A percentile compares a stretch with the other conserved stretches of the same genome.
These are phyloP conservation scores for Aspergillus sp. DNA, from an alignment of 2,329 filamentous ascomycete species.

Conservation along the genomic window DNA sequence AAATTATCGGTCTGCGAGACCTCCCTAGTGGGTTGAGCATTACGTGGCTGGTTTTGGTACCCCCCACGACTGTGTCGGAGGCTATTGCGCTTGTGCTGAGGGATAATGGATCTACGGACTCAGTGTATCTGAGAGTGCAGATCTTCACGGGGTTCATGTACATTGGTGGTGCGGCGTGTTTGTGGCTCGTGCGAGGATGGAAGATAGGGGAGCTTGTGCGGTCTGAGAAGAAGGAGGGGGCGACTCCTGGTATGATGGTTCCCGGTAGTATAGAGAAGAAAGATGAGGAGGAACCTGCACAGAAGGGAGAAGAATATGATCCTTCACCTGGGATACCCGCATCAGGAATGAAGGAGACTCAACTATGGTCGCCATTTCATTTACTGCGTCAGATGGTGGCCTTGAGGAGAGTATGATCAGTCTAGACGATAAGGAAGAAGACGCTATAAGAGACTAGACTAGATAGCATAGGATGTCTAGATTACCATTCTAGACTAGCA, in stretches of 20 bases:
- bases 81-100: slow-evolving; percentile 63
- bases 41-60: slow-evolving; percentile 60
- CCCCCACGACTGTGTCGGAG: slow-evolving; percentile 51
- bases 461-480: not conserved
- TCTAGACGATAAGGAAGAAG: not conserved
- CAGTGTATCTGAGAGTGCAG: slow-evolving; percentile 44
- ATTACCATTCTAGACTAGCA: not conserved
- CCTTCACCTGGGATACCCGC: not conserved
- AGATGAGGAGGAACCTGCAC: not conserved
- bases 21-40: slow-evolving; percentile 60
- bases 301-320: slow-evolving; percentile 15
- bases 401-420: slow-evolving; percentile 31
- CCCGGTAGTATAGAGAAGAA: not conserved
- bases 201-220: slow-evolving; percentile 37
- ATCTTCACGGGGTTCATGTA: slow-evolving; percentile 65
- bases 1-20: slow-evolving; percentile 62
- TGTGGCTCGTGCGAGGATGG: slow-evolving; percentile 44
- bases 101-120: slow-evolving; percentile 33
- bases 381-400: slow-evolving; percentile 36
- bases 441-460: not conserved
- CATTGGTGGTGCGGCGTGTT: slow-evolving; percentile 54
- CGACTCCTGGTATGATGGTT: not conserved
- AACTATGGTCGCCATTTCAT: slow-evolving; percentile 30
- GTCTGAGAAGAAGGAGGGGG: slow-evolving; percentile 15
- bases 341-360: not conserved